Evolutionary conservation across 257 asterid species (phyloP).

Genomic region (Schizonepeta tenuifolia): DNA sequence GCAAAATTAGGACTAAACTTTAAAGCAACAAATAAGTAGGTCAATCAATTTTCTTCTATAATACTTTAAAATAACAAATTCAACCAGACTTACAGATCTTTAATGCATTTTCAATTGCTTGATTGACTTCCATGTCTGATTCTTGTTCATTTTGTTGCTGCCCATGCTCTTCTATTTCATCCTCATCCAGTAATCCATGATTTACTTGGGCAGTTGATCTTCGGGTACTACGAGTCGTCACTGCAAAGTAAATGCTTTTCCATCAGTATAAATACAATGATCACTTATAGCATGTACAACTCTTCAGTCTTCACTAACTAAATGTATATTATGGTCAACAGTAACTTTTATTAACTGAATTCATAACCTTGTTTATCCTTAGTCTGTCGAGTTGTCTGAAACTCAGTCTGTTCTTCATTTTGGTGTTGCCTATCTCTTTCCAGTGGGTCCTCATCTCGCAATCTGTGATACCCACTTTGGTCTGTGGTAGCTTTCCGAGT

Average conservation of each 20-base stretch:
- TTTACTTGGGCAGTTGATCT: conserved; percentile 12
- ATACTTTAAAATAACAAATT: not conserved
- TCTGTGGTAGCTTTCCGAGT: not conserved
- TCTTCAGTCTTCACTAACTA: not conserved
- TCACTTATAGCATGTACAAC: not conserved
- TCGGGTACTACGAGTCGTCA: conserved; percentile 4
- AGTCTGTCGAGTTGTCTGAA: not conserved
- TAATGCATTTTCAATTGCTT: conserved; percentile 21
- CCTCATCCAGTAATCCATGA: conserved; percentile 13
- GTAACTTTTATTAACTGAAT: conserved; percentile 2
- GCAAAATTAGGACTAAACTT: not conserved
- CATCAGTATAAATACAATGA: not conserved
- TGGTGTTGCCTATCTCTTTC: not conserved
- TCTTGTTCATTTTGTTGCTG: not conserved
- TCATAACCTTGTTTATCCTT: conserved; percentile 8
- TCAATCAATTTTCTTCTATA: not conserved
- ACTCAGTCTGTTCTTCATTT: not conserved
- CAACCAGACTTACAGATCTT: conserved; percentile 7
- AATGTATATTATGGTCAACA: not conserved
- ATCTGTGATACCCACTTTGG: conserved; percentile 19
- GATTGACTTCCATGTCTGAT: conserved; percentile 15
- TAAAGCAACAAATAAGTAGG: not conserved
- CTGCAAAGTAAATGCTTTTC: conserved; percentile 1
- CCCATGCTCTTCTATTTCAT: conserved; percentile 8
- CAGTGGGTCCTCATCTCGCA: not conserved